Base-by-base conservation (phyloP, 129 eudicot species). In the Lactuca saligna region DNA sequence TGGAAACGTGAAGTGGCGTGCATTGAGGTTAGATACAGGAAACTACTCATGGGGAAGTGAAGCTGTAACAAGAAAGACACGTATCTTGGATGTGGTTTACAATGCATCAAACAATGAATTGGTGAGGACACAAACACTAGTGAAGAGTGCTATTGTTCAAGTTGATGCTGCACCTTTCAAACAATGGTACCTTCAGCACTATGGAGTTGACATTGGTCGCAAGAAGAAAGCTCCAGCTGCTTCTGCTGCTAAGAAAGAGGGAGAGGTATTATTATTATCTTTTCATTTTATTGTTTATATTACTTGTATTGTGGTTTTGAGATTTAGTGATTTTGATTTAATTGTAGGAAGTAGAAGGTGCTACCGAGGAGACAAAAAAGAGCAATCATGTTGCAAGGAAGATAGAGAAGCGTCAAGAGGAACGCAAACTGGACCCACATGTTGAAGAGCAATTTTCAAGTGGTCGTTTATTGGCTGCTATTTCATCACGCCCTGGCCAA, bases 11-110 rank as follows among this genome's bases (percentile, higher is more conserved):
- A 88, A 88, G 69, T 86, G 93, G 93, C 87, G 96, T 71, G 96
- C 96, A 0, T 69, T 89, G 85, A 83, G 90, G 79, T 73, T 89
- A 75, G 96, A 89, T 54, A 89, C 92, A 5, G 96, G 96, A 1
- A 89, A 89, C 81, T 89, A 31, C 86, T 89, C 96, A 17, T 89
- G 92, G 96, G 93, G 96, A 0, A 86, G 89, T 72, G 96, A 89
- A 61, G 92, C 86, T 65, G 89, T 86, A 6, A 89, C 96, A 53
- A 57, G 87, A 8, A 86, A 89, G 83, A 86, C 96, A 6, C 82
- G 96, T 70, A 59, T 89, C 14, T 78, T 89, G 25, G 93, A 89
- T 62, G 96, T 89, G 46, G 96, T 89, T 11, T 89, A 89, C 70
- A 89, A 89, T 65, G 96, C 96, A 39, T 89, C 96, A 15, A 89